Evolutionary conservation across 805 yeast species (phyloP).

Genomic region (Millerozyma miso): DNA sequence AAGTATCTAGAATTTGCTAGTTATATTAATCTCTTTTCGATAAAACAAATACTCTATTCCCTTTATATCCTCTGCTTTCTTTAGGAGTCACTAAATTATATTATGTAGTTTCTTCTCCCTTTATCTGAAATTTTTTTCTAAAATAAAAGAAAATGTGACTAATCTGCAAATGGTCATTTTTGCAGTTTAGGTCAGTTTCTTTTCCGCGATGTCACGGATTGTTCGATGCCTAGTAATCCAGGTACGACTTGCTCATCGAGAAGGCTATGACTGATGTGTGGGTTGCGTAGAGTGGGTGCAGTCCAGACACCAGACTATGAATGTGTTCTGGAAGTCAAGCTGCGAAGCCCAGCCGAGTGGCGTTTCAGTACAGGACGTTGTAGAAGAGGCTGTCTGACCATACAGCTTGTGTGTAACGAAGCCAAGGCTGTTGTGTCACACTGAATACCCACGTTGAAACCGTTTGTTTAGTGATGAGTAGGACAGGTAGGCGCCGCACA

Average conservation of each 20-base stretch:
- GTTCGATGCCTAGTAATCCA: neutral
- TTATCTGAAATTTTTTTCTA: conserved; percentile 2
- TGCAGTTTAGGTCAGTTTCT: conserved; percentile 2
- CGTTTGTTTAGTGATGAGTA: too few species aligned
- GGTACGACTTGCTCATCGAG: neutral
- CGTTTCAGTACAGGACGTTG: too few species aligned
- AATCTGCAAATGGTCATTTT: conserved; percentile 1
- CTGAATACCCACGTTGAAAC: too few species aligned
- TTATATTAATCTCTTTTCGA: neutral
- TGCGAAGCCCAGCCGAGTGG: too few species aligned
- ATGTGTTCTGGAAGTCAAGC: too few species aligned
- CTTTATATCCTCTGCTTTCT: neutral
- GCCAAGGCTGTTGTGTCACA: too few species aligned
- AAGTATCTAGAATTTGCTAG: neutral
- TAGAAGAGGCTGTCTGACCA: too few species aligned
- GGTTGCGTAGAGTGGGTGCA: too few species aligned
- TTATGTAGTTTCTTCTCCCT: conserved; percentile 3
- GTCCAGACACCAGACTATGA: too few species aligned
- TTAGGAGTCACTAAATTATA: conserved; percentile 1
- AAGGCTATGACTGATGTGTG: too few species aligned
- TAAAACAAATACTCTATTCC: neutral
- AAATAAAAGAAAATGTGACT: conserved; percentile 1
- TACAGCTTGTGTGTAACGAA: too few species aligned
- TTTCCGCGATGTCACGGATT: neutral
- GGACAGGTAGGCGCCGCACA: too few species aligned